These are phyloP conservation scores for Flagelloscypha sp. DNA, from an alignment of 768 basidiomycete species.

Conservation along the genomic window DNA sequence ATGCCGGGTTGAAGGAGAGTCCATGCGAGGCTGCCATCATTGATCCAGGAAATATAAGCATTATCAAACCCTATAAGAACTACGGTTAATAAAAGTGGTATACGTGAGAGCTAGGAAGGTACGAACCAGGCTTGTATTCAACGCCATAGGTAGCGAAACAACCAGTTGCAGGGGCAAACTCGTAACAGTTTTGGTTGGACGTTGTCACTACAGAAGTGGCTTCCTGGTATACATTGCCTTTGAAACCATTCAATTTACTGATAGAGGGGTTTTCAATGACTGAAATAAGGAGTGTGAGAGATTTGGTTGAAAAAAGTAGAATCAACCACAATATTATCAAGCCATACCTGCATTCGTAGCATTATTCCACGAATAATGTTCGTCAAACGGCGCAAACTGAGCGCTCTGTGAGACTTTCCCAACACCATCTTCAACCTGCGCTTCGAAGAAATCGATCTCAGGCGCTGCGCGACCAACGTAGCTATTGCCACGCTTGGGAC, in stretches of 20 bases:
- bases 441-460: slow-evolving; percentile 68
- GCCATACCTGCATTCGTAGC: slow-evolving; percentile 7
- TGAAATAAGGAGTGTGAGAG: slow-evolving; percentile 14
- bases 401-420: slow-evolving; percentile 42
- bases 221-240: slow-evolving; percentile 59
- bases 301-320: slow-evolving; percentile 1
- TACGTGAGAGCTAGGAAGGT: too few relatives aligned
- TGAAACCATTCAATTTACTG: slow-evolving; percentile 28
- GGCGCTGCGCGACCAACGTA: slow-evolving; percentile 61
- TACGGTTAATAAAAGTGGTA: slow-evolving; percentile 3
- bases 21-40: slow-evolving; percentile 33
- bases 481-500: slow-evolving; percentile 46
- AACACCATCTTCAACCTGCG: slow-evolving; percentile 23
- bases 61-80: slow-evolving; percentile 24
- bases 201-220: slow-evolving; percentile 58
- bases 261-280: neutral
- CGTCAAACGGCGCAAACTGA: slow-evolving; percentile 58
- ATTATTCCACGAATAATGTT: slow-evolving; percentile 38
- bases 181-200: slow-evolving; percentile 63
- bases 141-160: slow-evolving; percentile 32
- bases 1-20: slow-evolving; percentile 33
- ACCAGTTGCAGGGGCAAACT: slow-evolving; percentile 23
- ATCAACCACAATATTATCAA: too few relatives aligned
- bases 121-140: slow-evolving; percentile 48
- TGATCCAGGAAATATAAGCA: slow-evolving; percentile 47